Conservation (phyloP, 805 yeast species). For the Yamadazyma endophytica region DNA sequence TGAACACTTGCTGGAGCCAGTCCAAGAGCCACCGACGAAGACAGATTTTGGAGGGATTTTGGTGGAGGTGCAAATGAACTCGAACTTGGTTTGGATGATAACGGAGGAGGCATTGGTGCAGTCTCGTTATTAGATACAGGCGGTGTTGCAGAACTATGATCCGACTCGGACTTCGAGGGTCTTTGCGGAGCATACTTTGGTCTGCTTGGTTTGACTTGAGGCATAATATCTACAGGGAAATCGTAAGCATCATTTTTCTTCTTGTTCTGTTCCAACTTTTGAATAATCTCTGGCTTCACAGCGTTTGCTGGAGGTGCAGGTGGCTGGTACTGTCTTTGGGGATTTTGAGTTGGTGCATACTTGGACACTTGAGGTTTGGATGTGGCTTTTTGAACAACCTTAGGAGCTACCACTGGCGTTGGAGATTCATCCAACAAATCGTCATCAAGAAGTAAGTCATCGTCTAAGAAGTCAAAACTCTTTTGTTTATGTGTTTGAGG, state of each 20-base stretch:
- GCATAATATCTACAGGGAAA: constrained; percentile 57
- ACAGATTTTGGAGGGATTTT: too few relatives aligned
- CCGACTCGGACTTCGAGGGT: neutral
- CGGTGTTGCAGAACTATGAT: constrained; percentile 1
- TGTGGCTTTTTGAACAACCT: neutral
- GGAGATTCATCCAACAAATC: constrained; percentile 6
- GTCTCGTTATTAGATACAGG: constrained; percentile 16
- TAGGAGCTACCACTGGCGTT: neutral
- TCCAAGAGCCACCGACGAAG: too few relatives aligned
- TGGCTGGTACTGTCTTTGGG: too few relatives aligned
- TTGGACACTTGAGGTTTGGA: constrained; percentile 1
- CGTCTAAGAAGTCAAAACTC: constrained; percentile 37
- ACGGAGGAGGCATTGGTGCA: constrained; percentile 2
- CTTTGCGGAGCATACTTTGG: constrained; percentile 17
- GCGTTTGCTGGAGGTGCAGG: neutral
- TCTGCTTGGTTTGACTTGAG: constrained; percentile 24
- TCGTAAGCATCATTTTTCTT: constrained; percentile 75
- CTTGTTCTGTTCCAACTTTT: constrained; percentile 43
- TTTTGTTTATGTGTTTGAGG: constrained; percentile 29
- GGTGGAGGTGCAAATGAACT: too few relatives aligned
- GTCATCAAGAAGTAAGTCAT: constrained; percentile 12
- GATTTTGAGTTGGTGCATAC: too few relatives aligned
- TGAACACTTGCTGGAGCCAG: constrained; percentile 1
- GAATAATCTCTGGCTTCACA: constrained; percentile 11
- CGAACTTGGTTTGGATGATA: constrained; percentile 1